Base-by-base conservation (phyloP, 2,329 filamentous ascomycete species). In the Drechslera avenae region DNA sequence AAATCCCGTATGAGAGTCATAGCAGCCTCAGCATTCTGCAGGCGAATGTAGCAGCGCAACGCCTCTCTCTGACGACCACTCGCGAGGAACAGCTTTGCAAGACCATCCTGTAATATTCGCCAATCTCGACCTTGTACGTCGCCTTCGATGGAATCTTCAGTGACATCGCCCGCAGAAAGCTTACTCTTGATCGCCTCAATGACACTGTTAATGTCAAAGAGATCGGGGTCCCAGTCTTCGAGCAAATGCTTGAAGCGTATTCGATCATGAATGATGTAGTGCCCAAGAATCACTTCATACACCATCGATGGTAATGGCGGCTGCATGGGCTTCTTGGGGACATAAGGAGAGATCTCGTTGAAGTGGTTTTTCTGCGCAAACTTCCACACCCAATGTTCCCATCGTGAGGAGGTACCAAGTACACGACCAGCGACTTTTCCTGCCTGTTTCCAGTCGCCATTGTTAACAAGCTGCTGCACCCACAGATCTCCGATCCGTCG, bases 361-460 rank as follows among this genome's bases (percentile, higher is more conserved):
- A 96, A 91, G 66, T 86, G 91, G 57, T 90, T 83, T 2, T 89
- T 88, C 33, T 91, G 88, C 6, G 91, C 90, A 75, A 99, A 99
- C 0, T 85, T 87, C 85, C 89, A 95, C 4, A 95, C 88, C 91
- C 93, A 97, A 64, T 95, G 90, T 75, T 97, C 92, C 94, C 94
- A 99, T 61, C 88, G 81, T 39, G 88, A 81, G 1, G 91, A 85
- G 1, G 87, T 90, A 35, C 86, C 86, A 1, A 99, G 79, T 0
- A 97, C 92, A 66, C 87, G 91, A 12, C 88, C 89, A 51, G 91
- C 93, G 3, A 95, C 81, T 64, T 88, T 81, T 1, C 91, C 93
- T 5, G 94, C 94, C 50, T 83, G 79, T 7, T 71, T 70, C 94
- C 94, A 99, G 54, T 93, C 81, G 7, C 84, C 81, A 0, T 83